Base-by-base conservation (phyloP, 352 stramenopile genomes). In the Phytopythium montanum region DNA sequence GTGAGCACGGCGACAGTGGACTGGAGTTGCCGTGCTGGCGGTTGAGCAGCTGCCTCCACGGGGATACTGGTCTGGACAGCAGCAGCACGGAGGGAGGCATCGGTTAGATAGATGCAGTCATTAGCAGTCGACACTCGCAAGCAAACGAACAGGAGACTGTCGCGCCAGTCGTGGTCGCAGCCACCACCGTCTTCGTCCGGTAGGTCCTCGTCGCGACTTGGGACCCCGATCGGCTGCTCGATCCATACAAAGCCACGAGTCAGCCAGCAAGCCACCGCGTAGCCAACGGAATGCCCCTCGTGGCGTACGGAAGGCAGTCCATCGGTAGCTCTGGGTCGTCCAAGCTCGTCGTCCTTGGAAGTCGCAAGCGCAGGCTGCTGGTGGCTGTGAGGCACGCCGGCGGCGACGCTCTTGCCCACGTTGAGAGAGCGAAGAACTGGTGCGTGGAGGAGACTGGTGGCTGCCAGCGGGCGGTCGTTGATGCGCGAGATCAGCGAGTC, bases 111-210 rank as follows among this genome's bases (percentile, higher is more conserved):
- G n/a, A 25, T 58, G 14, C 21, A 25, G 38, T 59, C 25, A 16
- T 21, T 21, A n/a, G 29, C 34, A 2, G 19, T 36, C 12, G 31
- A 10, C 31, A 36, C 31, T 36, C 12, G 31, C 7, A 36, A 6
- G 31, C 28, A 21, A 18, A 69, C 69, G 44, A 41, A 81, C 72
- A 76, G 54, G 34, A 81, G 73, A 60, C 71, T 59, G 18, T 81
- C 69, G 7, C 72, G 66, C 72, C 72, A 81, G 36, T 81, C 68
- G 26, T 16, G 46, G 23, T 75, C 68, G 39, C 18, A 21, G 39
- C 39, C 39, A 6, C 39, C 39, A 19, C 25, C 39, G 39, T 41
- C 34, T 3, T 41, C 12, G 34, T 39, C 34, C 4, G 34, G 9
- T 13, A 3, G 34, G 21, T 76, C 39, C 25, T 62, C 54, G 10